A percentile compares a stretch with the other conserved stretches of the same genome.
phyloP scores from a whole-genome alignment of 495 filamentous ascomycete genomes.

The Penicillium bovifimosum region DNA sequence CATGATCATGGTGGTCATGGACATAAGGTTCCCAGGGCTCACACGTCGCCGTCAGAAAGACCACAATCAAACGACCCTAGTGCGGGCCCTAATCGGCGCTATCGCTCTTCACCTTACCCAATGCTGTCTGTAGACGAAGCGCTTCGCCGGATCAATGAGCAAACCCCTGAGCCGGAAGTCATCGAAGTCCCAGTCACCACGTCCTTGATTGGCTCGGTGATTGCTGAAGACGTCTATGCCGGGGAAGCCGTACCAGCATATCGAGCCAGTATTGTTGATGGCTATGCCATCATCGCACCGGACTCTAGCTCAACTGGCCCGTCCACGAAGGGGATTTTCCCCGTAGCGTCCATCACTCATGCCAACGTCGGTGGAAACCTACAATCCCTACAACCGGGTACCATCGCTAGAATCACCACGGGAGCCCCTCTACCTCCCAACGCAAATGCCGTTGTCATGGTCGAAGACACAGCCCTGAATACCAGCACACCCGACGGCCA shows the following conservation, averaged over 20 bases:
- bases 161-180: conserved; percentile 57
- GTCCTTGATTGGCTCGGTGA: conserved; percentile 63
- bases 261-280: conserved; percentile 93
- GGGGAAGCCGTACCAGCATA: conserved; percentile 84
- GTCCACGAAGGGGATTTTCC: conserved; percentile 70
- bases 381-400: conserved; percentile 57
- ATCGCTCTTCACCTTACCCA: conserved; percentile 84
- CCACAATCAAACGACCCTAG: conserved; percentile 74
- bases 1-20: conserved; percentile 57
- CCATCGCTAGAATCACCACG: conserved; percentile 87
- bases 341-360: conserved; percentile 82
- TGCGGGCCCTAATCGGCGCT: conserved; percentile 68
- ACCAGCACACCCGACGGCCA: conserved; percentile 68
- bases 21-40: conserved; percentile 62
- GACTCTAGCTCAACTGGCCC: conserved; percentile 42
- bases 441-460: conserved; percentile 92
- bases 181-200: conserved; percentile 54
- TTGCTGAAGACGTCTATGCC: conserved; percentile 79
- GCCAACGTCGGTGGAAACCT: conserved; percentile 61
- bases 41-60: conserved; percentile 58
- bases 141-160: conserved; percentile 59
- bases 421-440: conserved; percentile 86
- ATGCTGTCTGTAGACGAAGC: conserved; percentile 86
- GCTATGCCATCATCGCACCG: conserved; percentile 69
- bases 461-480: conserved; percentile 81